These are phyloP conservation scores for Biancaea sappan DNA, from an alignment of 306 rosid genomes.

Conservation along the genomic window DNA sequence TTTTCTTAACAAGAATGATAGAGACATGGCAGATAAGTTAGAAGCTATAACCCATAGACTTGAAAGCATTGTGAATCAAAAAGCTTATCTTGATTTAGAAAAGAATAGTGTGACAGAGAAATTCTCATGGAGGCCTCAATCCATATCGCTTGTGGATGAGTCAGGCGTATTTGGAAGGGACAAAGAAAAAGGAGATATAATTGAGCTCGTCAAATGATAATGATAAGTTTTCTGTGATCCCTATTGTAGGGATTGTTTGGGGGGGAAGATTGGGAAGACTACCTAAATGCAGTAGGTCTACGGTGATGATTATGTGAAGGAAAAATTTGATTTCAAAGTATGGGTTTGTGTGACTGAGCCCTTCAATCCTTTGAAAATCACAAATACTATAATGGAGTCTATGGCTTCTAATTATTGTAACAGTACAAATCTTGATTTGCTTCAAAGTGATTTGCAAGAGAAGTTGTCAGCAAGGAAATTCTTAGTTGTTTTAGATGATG, in stretches of 20 bases:
- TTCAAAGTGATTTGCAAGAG: slow-evolving; percentile 1
- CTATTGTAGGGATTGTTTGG: slow-evolving; percentile 9
- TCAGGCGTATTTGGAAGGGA: neutral
- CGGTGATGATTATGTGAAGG: neutral
- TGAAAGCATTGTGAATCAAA: neutral
- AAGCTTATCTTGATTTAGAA: neutral
- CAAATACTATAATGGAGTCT: neutral
- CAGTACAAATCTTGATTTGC: neutral
- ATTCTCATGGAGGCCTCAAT: neutral
- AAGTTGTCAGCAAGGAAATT: neutral
- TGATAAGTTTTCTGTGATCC: neutral
- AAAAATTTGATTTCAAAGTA: neutral
- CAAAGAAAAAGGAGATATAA: neutral
- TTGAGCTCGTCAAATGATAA: neutral
- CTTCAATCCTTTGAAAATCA: neutral
- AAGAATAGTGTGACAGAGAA: neutral
- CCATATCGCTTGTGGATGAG: neutral
- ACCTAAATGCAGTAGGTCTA: neutral
- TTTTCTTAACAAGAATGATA: neutral
- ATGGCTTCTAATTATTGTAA: neutral
- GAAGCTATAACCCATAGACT: neutral
- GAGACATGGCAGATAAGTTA: neutral
- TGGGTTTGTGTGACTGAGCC: slow-evolving; percentile 6
- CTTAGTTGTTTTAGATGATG: slow-evolving; percentile 15
- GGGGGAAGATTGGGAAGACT: neutral